Conservation (phyloP, 2,329 filamentous ascomycete species). For the Aspergillus cejpii region DNA sequence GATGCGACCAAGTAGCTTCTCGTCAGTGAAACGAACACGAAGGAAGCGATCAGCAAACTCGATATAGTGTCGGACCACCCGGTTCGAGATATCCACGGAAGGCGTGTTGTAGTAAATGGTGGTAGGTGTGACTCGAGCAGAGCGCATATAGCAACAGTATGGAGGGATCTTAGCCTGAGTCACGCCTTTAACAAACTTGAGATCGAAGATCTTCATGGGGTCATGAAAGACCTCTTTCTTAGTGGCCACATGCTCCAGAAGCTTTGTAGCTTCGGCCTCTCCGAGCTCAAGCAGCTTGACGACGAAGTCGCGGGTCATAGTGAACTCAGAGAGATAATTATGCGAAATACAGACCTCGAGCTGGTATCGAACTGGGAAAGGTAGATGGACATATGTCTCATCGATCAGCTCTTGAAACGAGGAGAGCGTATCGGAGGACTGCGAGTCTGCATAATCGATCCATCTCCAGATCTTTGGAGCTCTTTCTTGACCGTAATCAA, state of each 20-base stretch:
- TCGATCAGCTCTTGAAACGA: slow-evolving; percentile 33
- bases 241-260: slow-evolving; percentile 69
- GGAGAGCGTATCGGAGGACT: slow-evolving; percentile 24
- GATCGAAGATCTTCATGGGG: slow-evolving; percentile 66
- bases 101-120: slow-evolving; percentile 73
- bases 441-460: slow-evolving; percentile 32
- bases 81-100: slow-evolving; percentile 76
- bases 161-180: slow-evolving; percentile 53
- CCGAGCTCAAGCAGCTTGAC: slow-evolving; percentile 51
- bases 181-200: slow-evolving; percentile 41
- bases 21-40: slow-evolving; percentile 82
- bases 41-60: slow-evolving; percentile 71
- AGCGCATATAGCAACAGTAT: slow-evolving; percentile 69
- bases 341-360: slow-evolving; percentile 89
- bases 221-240: slow-evolving; percentile 56
- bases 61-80: slow-evolving; percentile 68
- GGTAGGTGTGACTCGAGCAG: slow-evolving; percentile 75
- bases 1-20: slow-evolving; percentile 59
- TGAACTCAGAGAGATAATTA: slow-evolving; percentile 68
- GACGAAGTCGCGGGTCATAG: slow-evolving; percentile 62
- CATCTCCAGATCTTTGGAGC: slow-evolving; percentile 34
- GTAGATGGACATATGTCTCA: slow-evolving; percentile 42
- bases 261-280: slow-evolving; percentile 50
- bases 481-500: slow-evolving; percentile 24
- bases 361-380: slow-evolving; percentile 76